These are phyloP conservation scores for Botrytis fabae DNA, from an alignment of 2,329 filamentous ascomycete species.

Conservation along the genomic window DNA sequence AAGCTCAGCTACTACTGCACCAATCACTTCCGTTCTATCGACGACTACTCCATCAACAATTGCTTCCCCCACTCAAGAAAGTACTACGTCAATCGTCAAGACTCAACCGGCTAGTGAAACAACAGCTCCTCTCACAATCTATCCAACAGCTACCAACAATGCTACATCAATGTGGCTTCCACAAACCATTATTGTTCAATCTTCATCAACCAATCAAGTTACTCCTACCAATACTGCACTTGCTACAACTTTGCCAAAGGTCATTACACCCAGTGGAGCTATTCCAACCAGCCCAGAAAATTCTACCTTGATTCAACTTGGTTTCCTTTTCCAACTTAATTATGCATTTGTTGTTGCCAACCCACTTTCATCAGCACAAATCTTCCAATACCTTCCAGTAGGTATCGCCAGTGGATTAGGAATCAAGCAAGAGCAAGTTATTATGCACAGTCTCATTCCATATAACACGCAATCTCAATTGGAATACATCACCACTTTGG, in stretches of 20 bases:
- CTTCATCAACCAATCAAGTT: conserved; percentile 26
- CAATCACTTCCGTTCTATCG: conserved; percentile 14
- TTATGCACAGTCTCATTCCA: conserved; percentile 72
- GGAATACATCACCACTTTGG: conserved; percentile 80
- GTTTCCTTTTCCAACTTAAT: conserved; percentile 78
- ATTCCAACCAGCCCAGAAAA: conserved; percentile 48
- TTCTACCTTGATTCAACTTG: conserved; percentile 75
- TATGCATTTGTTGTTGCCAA: conserved; percentile 78
- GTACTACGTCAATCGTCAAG: conserved; percentile 4
- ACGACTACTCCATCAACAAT: conserved; percentile 23
- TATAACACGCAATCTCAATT: conserved; percentile 68
- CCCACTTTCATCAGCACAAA: conserved; percentile 74
- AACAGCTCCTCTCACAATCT: conserved; percentile 26
- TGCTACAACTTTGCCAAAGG: conserved; percentile 32
- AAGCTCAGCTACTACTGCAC: conserved; percentile 12
- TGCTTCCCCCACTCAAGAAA: neutral
- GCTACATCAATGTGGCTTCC: conserved; percentile 35
- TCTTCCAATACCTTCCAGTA: conserved; percentile 75
- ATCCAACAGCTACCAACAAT: conserved; percentile 36
- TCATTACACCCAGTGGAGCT: conserved; percentile 36
- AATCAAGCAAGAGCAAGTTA: conserved; percentile 50
- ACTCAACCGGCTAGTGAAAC: conserved; percentile 21
- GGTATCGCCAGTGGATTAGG: conserved; percentile 58
- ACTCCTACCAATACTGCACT: conserved; percentile 35
- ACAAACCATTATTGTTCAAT: conserved; percentile 29